Evolutionary conservation across 2,329 filamentous ascomycete genomes (phyloP), one percentile per base, ranked within the genome.

Genomic region (Scedosporium minutisporum): DNA sequence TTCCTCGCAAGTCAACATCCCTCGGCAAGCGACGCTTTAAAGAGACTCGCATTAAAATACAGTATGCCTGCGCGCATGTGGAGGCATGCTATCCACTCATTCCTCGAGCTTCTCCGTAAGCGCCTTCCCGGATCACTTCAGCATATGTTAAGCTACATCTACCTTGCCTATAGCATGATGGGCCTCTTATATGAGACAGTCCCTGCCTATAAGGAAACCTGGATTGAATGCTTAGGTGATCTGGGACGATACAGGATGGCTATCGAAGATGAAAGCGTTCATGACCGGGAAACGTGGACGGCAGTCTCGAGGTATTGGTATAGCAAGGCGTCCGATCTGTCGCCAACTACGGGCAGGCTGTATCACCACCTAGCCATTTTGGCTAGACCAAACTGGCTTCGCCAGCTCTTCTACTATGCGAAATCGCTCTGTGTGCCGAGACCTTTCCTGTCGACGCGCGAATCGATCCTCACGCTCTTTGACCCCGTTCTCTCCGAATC

Each of bases 41-140:
- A 83, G 3, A 78, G 84, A 0, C 73, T 97, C 0, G 88, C 92
- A 0, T 82, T 82, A 0, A 95, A 95, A 65, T 96, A 96, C 67
- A 86, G 87, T 0, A 97, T 97, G 91, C 93, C 93, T 0, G 91
- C 90, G 0, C 80, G 93, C 0, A 95, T 97, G 90, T 97, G 93
- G 95, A 82, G 91, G 0, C 90, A 96, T 68, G 93, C 90, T 0
- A 97, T 97, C 3, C 91, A 96, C 70, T 87, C 86, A 0, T 95
- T 95, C 63, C 78, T 96, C 0, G 91, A 96, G 66, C 72, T 96
- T 0, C 73, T 96, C 0, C 80, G 91, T 0, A 86, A 90, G 66
- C 83, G 87, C 2, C 76, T 96, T 0, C 93, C 93, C 0, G 81
- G 80, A 0, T 92, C 89, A 1, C 75, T 92, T 0, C 93, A 97